Evolutionary conservation across 2,329 filamentous ascomycete genomes (phyloP).

Genomic region (Fusarium goolgardi): DNA sequence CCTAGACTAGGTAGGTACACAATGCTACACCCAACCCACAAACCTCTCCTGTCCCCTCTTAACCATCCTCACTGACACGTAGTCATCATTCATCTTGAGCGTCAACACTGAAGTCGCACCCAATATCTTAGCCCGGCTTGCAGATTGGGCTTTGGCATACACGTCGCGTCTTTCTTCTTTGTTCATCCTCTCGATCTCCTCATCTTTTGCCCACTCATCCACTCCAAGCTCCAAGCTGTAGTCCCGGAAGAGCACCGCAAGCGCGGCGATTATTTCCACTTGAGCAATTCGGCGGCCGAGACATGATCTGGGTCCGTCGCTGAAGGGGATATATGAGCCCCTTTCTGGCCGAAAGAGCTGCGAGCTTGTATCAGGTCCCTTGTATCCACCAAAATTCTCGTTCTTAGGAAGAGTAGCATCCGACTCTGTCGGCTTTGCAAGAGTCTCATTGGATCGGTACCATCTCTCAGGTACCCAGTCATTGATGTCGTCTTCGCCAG

Average conservation of each 20-base stretch:
- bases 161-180: conserved; percentile 59
- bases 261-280: conserved; percentile 66
- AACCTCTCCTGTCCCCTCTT: conserved; percentile 78
- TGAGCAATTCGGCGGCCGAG: conserved; percentile 69
- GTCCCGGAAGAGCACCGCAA: conserved; percentile 66
- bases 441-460: conserved; percentile 58
- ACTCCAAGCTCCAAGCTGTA: conserved; percentile 79
- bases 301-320: conserved; percentile 68
- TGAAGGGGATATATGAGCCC: conserved; percentile 70
- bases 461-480: conserved; percentile 80
- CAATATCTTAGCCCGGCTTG: conserved; percentile 63
- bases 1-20: neutral
- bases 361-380: conserved; percentile 70
- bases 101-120: conserved; percentile 74
- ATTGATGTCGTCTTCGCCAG: conserved; percentile 66
- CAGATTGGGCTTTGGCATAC: conserved; percentile 71
- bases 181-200: conserved; percentile 65
- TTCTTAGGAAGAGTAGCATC: conserved; percentile 45
- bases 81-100: conserved; percentile 72
- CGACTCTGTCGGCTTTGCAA: conserved; percentile 26
- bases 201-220: conserved; percentile 66
- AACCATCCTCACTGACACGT: conserved; percentile 75
- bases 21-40: conserved; percentile 52
- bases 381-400: conserved; percentile 69
- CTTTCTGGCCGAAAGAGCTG: conserved; percentile 69